Conservation (phyloP, 768 basidiomycete species). For the Stropharia rugosoannulata region DNA sequence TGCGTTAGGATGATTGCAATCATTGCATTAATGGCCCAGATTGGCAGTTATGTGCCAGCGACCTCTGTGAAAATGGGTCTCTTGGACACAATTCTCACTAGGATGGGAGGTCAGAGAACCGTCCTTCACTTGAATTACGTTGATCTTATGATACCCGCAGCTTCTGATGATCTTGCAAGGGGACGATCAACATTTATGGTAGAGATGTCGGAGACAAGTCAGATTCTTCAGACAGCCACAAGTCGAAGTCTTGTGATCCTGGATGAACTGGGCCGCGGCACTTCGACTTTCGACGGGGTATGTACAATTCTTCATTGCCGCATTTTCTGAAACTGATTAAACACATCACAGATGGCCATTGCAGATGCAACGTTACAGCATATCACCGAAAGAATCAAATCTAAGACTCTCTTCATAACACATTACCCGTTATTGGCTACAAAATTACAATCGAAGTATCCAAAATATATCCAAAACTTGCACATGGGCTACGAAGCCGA, state of each 20-base stretch:
- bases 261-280: conserved; percentile 89
- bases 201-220: conserved; percentile 91
- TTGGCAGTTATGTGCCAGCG: conserved; percentile 94
- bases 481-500: conserved; percentile 87
- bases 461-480: conserved; percentile 64
- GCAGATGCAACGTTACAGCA: conserved; percentile 80
- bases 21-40: conserved; percentile 81
- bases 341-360: conserved; percentile 69
- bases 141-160: conserved; percentile 32
- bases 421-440: conserved; percentile 89
- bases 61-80: conserved; percentile 69
- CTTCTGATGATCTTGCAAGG: conserved; percentile 82
- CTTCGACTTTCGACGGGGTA: conserved; percentile 91
- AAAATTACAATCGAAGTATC: conserved; percentile 59
- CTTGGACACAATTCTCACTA: conserved; percentile 80
- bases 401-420: conserved; percentile 89
- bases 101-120: conserved; percentile 75
- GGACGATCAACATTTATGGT: conserved; percentile 97
- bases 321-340: conserved; percentile 1
- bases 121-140: background rate
- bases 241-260: conserved; percentile 81
- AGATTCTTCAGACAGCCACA: conserved; percentile 80
- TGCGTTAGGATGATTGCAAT: conserved; percentile 78
- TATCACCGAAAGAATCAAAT: conserved; percentile 54
- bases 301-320: conserved; percentile 15